These are phyloP conservation scores for Saposhnikovia divaricata DNA, from an alignment of 129 eudicot genomes.

Conservation along the genomic window DNA sequence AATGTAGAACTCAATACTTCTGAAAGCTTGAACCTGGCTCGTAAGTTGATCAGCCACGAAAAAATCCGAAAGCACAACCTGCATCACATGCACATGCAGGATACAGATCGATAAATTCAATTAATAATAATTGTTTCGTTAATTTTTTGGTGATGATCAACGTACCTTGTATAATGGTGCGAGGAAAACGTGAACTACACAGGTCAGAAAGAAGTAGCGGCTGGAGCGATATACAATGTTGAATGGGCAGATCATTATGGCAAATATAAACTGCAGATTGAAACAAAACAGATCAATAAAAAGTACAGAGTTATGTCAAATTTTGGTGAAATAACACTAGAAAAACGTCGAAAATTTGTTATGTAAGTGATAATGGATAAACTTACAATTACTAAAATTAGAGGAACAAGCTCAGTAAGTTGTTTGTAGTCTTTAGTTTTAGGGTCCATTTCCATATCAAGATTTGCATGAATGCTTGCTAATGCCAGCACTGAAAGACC, in stretches of 20 bases:
- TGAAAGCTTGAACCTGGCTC: constrained; percentile 18
- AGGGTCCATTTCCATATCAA: constrained; percentile 28
- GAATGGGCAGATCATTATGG: constrained; percentile 15
- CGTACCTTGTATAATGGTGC: constrained; percentile 14
- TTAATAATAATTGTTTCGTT: no score
- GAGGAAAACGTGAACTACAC: background rate
- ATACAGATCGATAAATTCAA: background rate
- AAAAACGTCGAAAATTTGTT: background rate
- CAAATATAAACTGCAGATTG: constrained; percentile 4
- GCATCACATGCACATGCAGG: background rate
- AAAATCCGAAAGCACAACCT: constrained; percentile 17
- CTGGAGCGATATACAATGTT: constrained; percentile 19
- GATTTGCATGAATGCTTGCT: constrained; percentile 28
- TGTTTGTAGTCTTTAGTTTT: constrained; percentile 7
- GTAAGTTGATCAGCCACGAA: constrained; percentile 19
- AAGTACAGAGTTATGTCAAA: background rate
- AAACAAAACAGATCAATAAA: background rate
- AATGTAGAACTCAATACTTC: constrained; percentile 8
- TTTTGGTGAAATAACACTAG: background rate
- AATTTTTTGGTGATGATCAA: background rate
- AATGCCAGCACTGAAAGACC: constrained; percentile 33
- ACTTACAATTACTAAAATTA: constrained; percentile 7
- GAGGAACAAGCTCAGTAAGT: constrained; percentile 14
- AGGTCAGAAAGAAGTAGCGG: constrained; percentile 13
- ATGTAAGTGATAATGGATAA: background rate